Conservation (phyloP, 2,329 filamentous ascomycete genomes). For the Xylaria sp. region DNA sequence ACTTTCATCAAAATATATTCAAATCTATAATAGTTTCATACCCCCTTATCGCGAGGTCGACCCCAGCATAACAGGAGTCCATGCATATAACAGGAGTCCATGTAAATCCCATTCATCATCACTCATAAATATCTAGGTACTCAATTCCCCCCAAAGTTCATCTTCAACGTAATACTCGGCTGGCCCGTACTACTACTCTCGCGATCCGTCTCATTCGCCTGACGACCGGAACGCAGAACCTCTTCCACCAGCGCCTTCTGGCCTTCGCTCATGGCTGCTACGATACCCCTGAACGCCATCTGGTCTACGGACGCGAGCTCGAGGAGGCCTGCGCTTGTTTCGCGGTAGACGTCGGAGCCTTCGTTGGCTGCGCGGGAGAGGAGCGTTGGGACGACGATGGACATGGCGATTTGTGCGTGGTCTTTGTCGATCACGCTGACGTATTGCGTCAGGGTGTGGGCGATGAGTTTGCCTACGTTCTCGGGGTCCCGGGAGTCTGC, state of each 20-base stretch:
- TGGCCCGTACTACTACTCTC: constrained; percentile 43
- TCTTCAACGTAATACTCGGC: constrained; percentile 88
- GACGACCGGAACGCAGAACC: constrained; percentile 63
- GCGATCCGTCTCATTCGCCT: constrained; percentile 39
- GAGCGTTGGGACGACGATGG: constrained; percentile 71
- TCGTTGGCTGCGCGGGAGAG: constrained; percentile 66
- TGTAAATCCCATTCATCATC: neutral
- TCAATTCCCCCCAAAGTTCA: constrained; percentile 66
- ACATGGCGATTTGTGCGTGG: constrained; percentile 57
- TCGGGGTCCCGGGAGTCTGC: constrained; percentile 73
- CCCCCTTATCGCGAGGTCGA: neutral
- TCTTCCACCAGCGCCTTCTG: constrained; percentile 76
- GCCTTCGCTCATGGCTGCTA: constrained; percentile 62
- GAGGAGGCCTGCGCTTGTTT: constrained; percentile 71
- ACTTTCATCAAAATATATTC: no score
- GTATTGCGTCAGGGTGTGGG: constrained; percentile 71
- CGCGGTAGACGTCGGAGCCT: constrained; percentile 55
- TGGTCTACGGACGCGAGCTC: constrained; percentile 77
- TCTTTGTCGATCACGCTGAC: constrained; percentile 43
- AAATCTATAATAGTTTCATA: no score
- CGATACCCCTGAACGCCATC: constrained; percentile 65
- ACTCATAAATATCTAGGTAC: neutral
- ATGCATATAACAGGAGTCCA: neutral
- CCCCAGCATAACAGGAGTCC: no score
- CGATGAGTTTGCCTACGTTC: constrained; percentile 62